These are phyloP conservation scores for Cercospora sojina DNA, from an alignment of 2,329 filamentous ascomycete species.

Conservation along the genomic window DNA sequence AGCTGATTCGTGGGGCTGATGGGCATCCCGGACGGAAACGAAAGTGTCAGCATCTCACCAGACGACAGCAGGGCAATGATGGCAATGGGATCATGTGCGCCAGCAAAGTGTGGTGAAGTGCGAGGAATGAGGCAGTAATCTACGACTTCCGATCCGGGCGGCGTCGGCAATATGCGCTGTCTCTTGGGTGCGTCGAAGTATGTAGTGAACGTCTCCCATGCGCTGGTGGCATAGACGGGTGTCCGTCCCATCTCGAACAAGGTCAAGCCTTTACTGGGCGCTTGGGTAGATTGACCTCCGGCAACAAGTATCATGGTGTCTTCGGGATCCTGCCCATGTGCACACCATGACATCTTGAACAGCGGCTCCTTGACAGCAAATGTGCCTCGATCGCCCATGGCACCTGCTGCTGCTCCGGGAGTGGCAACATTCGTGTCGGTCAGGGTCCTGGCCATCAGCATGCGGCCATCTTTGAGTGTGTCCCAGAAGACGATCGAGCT, in stretches of 20 bases:
- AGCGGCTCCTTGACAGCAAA: conserved; percentile 70
- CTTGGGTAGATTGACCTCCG: conserved; percentile 70
- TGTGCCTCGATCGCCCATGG: conserved; percentile 44
- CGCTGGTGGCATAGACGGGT: conserved; percentile 85
- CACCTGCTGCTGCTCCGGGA: conserved; percentile 44
- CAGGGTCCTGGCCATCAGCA: conserved; percentile 80
- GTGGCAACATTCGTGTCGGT: conserved; percentile 72
- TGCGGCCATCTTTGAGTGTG: conserved; percentile 69
- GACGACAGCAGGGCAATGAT: conserved; percentile 76
- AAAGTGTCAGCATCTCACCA: conserved; percentile 84
- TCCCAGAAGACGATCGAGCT: conserved; percentile 94
- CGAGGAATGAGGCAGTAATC: conserved; percentile 84
- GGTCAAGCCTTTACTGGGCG: conserved; percentile 72
- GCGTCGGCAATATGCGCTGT: conserved; percentile 69
- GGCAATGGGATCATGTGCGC: conserved; percentile 87
- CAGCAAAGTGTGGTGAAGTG: conserved; percentile 77
- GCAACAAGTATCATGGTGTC: conserved; percentile 87
- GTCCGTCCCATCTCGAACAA: conserved; percentile 88
- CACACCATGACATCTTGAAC: conserved; percentile 83
- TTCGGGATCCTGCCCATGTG: conserved; percentile 80
- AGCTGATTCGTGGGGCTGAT: conserved; percentile 92
- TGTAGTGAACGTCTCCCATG: conserved; percentile 76
- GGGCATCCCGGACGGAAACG: conserved; percentile 86
- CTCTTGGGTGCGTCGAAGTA: conserved; percentile 77
- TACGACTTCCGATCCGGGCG: conserved; percentile 71